Evolutionary conservation across 495 filamentous ascomycete genomes (phyloP).

Genomic region (Neurospora tetraspora): DNA sequence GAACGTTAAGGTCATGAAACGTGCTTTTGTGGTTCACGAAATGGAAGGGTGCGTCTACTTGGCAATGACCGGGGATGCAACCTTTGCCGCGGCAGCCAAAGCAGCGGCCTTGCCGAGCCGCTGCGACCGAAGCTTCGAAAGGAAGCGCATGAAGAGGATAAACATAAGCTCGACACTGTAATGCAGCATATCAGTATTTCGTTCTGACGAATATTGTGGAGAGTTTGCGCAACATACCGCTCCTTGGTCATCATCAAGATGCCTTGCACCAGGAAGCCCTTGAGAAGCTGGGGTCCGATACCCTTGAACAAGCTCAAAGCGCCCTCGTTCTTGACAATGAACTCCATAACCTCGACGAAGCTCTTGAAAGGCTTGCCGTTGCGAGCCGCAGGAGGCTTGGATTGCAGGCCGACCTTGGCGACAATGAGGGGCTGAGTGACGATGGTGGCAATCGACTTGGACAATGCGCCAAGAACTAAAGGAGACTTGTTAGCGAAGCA

Average conservation of each 20-base stretch:
- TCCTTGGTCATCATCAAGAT: constrained; percentile 99
- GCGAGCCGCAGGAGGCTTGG: constrained; percentile 72
- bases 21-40: neutral
- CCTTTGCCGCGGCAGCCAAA: constrained; percentile 41
- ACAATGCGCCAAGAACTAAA: constrained; percentile 81
- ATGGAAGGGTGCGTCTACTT: constrained; percentile 23
- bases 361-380: constrained; percentile 90
- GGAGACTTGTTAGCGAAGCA: neutral
- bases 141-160: constrained; percentile 72
- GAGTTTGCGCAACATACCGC: constrained; percentile 48
- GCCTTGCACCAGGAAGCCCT: constrained; percentile 89
- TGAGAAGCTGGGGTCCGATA: constrained; percentile 86
- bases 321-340: constrained; percentile 85
- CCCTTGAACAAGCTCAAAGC: constrained; percentile 82
- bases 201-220: neutral
- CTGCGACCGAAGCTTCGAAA: constrained; percentile 58
- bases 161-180: constrained; percentile 82
- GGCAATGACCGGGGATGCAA: constrained; percentile 33
- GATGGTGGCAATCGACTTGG: constrained; percentile 87
- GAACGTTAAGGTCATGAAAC: neutral
- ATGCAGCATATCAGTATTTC: constrained; percentile 12
- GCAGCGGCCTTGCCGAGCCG: constrained; percentile 61
- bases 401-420: constrained; percentile 94
- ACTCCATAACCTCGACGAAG: constrained; percentile 90
- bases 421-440: constrained; percentile 94